Evolutionary conservation across 306 rosid genomes (phyloP), one percentile per base, ranked within the genome.

Genomic region (Cucurbita pepo): DNA sequence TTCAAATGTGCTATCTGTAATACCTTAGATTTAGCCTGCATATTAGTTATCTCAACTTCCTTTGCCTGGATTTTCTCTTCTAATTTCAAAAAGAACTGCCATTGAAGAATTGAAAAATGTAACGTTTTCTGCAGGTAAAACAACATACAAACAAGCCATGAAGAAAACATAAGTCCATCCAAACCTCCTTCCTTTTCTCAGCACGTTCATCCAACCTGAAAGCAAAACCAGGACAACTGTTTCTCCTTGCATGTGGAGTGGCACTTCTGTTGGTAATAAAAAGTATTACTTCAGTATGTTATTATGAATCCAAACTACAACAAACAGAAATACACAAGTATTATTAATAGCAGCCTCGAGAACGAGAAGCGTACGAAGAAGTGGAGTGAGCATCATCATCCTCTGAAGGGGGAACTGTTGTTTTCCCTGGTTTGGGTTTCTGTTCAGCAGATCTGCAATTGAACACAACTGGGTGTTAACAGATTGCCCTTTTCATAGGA

Each of bases 21-120:
- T 56, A 91, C 99, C 99, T 89, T 91, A 52, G 99, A 91, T 83
- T 86, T 94, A 64, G 80, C 95, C 84, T 89, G 97, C 75, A 81
- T 59, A 74, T 83, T 86, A 54, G 81, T 86, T 74, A 77, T 89
- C 76, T 94, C 96, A n/a, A 77, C 99, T 83, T 94, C 97, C 82
- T 88, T 91, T 50, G 89, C 99, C 82, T 89, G 92, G 78, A 81
- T 82, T 80, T 91, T 94, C 90, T 94, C 99, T 86, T 94, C 99
- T 47, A 94, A 82, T 82, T 94, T 94, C 34, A 89, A 77, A 82
- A 85, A 94, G 82, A 94, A 94, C 99, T 94, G 86, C 59, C 11
- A 72, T 77, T 50, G 22, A 82, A 71, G 41, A 48, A 47, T 22
- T 75, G 34, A 56, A 51, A 76, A 36, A 61, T 37, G 53, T 55